These are phyloP conservation scores for Penicillium sp. DNA, from an alignment of 2,329 filamentous ascomycete genomes.

Conservation along the genomic window DNA sequence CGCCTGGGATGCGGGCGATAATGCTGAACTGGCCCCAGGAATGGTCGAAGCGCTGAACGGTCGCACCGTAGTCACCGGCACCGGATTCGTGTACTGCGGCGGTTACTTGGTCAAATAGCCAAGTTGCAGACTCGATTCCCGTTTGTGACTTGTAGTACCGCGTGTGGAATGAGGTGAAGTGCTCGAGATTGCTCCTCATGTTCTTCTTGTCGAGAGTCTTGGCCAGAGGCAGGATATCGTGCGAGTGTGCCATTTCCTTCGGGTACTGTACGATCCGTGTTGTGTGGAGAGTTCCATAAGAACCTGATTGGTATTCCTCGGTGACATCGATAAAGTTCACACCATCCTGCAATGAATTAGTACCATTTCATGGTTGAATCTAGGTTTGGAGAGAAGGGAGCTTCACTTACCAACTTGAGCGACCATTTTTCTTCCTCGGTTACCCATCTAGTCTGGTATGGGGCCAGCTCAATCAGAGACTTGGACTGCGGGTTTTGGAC, in stretches of 20 bases:
- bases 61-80: slow-evolving; percentile 64
- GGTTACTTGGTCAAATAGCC: slow-evolving; percentile 75
- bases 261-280: slow-evolving; percentile 61
- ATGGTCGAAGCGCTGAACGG: slow-evolving; percentile 73
- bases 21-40: slow-evolving; percentile 87
- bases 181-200: slow-evolving; percentile 75
- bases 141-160: slow-evolving; percentile 60
- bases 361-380: not conserved
- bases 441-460: slow-evolving; percentile 79
- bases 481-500: slow-evolving; percentile 37
- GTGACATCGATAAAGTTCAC: slow-evolving; percentile 95
- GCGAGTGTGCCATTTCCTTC: slow-evolving; percentile 61
- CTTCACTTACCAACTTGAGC: slow-evolving; percentile 67
- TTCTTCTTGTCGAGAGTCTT: slow-evolving; percentile 69
- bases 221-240: slow-evolving; percentile 66
- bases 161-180: slow-evolving; percentile 60
- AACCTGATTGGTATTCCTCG: slow-evolving; percentile 58
- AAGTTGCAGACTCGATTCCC: slow-evolving; percentile 80
- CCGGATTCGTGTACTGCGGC: slow-evolving; percentile 69
- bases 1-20: slow-evolving; percentile 86
- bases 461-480: slow-evolving; percentile 80
- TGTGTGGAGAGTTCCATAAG: slow-evolving; percentile 52
- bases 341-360: slow-evolving; percentile 60
- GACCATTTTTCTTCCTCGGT: slow-evolving; percentile 96
- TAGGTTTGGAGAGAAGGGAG: not conserved